phyloP scores from a whole-genome alignment of 1,284 basidiomycete species.

The Bjerkandera adusta region DNA sequence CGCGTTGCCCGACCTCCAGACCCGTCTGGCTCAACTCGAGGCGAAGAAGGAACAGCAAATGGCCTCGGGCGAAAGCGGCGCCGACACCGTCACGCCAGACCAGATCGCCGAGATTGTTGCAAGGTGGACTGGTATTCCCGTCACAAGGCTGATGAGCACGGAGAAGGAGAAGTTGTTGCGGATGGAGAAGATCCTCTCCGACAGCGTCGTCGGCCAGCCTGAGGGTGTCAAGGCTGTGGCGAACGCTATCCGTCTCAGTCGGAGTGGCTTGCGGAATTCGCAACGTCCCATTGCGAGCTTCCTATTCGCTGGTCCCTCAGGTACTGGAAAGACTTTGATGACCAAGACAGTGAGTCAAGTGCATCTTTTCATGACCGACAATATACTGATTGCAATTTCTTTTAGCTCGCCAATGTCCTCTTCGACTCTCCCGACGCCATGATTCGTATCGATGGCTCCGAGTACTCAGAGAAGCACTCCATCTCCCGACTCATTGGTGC shows the following conservation, averaged over 20 bases:
- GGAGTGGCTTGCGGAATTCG: conserved; percentile 85
- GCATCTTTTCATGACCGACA: neutral
- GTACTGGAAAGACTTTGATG: conserved; percentile 86
- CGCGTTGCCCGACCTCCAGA: conserved; percentile 90
- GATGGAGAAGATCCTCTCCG: conserved; percentile 68
- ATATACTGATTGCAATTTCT: conserved; percentile 21
- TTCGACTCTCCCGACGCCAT: conserved; percentile 91
- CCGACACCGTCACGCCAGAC: conserved; percentile 84
- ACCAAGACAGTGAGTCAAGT: conserved; percentile 88
- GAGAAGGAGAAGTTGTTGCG: conserved; percentile 89
- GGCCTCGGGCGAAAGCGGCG: conserved; percentile 41
- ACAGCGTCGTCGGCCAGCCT: conserved; percentile 84
- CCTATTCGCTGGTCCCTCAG: conserved; percentile 91
- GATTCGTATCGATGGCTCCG: conserved; percentile 90
- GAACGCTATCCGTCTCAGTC: conserved; percentile 87
- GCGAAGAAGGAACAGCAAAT: conserved; percentile 75
- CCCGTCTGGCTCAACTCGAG: conserved; percentile 71
- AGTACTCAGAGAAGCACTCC: conserved; percentile 94
- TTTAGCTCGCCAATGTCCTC: conserved; percentile 77
- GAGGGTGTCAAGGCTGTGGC: conserved; percentile 89
- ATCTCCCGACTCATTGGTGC: conserved; percentile 89
- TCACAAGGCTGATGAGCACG: conserved; percentile 83
- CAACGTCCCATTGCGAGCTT: conserved; percentile 91
- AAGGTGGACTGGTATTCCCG: conserved; percentile 90
- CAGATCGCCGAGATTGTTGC: conserved; percentile 91